Base-by-base conservation (phyloP, 2,329 filamentous ascomycete species). In the Trichoderma koningiopsis region DNA sequence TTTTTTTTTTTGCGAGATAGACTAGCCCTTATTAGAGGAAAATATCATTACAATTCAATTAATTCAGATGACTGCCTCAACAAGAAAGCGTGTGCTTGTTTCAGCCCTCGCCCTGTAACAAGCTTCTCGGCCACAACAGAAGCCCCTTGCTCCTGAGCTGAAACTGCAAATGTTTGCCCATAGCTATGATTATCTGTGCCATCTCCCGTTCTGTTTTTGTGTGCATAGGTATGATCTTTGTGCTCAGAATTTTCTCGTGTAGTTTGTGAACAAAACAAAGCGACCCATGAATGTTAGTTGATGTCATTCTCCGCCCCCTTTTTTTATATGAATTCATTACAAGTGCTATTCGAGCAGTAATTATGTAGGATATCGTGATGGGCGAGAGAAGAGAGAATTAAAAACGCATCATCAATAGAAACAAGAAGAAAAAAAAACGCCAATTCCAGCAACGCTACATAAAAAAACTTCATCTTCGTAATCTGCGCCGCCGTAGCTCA, bases 401-500 rank as follows among this genome's bases (percentile, higher is more conserved):
- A n/a, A 22, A 29, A 61, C 3, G 6, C 29, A 31, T 43, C 3
- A 0, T 7, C 1, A n/a, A 19, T 19, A 24, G 40, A 6, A 0
- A 27, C 0, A n/a, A 11, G 5, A 37, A 33, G 27, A 27, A 27
- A 27, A 27, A 5, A 57, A 66, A 55, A 29, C 35, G 14, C 37
- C n/a, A 29, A 27, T 33, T 4, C 53, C 43, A 55, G 22, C 11
- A 27, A 1, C 4, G 5, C 27, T 49, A 49, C 40, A 27, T n/a
- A 14, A 37, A 53, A 27, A 53, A n/a, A 11, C 24, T 58, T 76
- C 71, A 79, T 67, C 71, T 74, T 29, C 75, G 74, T 37, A 76
- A 69, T 63, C 70, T 75, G 35, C 76, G 73, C 64, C 75, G 75
- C 58, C 75, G 76, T 4, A 81, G 73, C 67, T 81, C 79, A 47